These are phyloP conservation scores for Skeletonema costatum DNA, from an alignment of 108 stramenopile species.

Conservation along the genomic window DNA sequence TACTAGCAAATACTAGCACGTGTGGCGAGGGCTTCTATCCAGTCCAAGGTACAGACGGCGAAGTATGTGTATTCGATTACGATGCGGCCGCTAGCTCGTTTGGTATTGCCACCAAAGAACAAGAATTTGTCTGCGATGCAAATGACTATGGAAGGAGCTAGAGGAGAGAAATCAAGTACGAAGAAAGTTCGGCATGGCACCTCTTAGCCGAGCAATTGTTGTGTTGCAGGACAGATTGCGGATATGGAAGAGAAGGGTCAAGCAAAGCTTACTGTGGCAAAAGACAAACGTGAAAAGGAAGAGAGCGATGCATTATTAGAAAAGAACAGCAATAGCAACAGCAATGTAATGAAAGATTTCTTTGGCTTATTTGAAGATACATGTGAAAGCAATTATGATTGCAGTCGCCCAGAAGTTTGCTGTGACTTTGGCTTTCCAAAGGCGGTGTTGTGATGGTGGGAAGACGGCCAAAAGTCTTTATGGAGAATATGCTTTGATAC, in stretches of 20 bases:
- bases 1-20: not conserved
- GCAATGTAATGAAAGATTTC: constrained; percentile 36
- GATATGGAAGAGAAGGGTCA: constrained; percentile 44
- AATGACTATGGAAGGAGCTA: constrained; percentile 20
- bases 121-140: not conserved
- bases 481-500: not conserved
- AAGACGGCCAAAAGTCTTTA: constrained; percentile 12
- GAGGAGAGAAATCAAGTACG: constrained; percentile 55
- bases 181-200: constrained; percentile 66
- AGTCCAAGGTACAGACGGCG: not conserved
- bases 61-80: not conserved
- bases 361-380: constrained; percentile 58
- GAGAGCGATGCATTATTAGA: not conserved
- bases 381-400: constrained; percentile 71
- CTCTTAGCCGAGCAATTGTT: constrained; percentile 68
- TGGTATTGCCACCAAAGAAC: not conserved
- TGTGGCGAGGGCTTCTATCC: not conserved
- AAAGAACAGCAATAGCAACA: constrained; percentile 16
- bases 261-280: constrained; percentile 13
- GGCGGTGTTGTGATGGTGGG: constrained; percentile 54
- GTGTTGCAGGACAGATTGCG: constrained; percentile 44
- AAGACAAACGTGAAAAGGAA: constrained; percentile 6
- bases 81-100: not conserved
- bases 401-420: constrained; percentile 63
- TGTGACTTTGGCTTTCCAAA: constrained; percentile 76